Percentiles rank a stretch among this genome's conserved stretches.
phyloP scores from a whole-genome alignment of 1,284 basidiomycete species.

The Thecaphora frezii region DNA sequence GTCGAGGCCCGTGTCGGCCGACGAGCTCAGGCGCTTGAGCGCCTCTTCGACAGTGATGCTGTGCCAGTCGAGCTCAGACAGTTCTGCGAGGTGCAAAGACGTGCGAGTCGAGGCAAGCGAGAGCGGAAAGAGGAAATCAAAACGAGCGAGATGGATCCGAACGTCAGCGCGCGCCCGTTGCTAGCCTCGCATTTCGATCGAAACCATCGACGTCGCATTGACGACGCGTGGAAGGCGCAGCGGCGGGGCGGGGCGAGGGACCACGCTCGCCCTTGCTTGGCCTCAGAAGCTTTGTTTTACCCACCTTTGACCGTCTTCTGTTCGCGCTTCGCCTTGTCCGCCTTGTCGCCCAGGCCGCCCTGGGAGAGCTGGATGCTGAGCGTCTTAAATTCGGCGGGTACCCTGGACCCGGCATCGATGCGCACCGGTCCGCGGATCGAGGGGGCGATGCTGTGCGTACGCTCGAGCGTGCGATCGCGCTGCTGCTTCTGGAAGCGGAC shows the following conservation, averaged over 20 bases:
- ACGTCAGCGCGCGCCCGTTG: too few species aligned
- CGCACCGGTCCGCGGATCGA: slow-evolving; percentile 13
- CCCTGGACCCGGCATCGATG: slow-evolving; percentile 21
- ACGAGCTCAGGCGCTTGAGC: slow-evolving; percentile 64
- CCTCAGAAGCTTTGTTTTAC: too few species aligned
- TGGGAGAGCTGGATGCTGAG: slow-evolving; percentile 48
- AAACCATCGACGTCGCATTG: too few species aligned
- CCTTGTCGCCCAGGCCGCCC: slow-evolving; percentile 23
- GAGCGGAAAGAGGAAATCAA: too few species aligned
- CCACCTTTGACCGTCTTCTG: slow-evolving; percentile 23
- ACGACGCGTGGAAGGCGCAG: too few species aligned
- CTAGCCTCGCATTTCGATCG: too few species aligned
- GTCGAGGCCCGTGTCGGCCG: slow-evolving; percentile 63
- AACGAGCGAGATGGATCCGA: too few species aligned
- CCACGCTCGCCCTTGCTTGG: too few species aligned
- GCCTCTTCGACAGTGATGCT: slow-evolving; percentile 63
- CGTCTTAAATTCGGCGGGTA: slow-evolving; percentile 51
- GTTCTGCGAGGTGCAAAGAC: background rate
- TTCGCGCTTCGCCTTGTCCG: slow-evolving; percentile 12
- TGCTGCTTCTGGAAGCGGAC: too few species aligned
- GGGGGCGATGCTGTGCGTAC: slow-evolving; percentile 21
- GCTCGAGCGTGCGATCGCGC: slow-evolving; percentile 5
- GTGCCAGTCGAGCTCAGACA: slow-evolving; percentile 65
- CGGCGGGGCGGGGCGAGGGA: too few species aligned
- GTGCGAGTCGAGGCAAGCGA: background rate